Evolutionary conservation across 768 basidiomycete genomes (phyloP), one percentile per base, ranked within the genome.

Genomic region (Hypsizygus marmoreus): DNA sequence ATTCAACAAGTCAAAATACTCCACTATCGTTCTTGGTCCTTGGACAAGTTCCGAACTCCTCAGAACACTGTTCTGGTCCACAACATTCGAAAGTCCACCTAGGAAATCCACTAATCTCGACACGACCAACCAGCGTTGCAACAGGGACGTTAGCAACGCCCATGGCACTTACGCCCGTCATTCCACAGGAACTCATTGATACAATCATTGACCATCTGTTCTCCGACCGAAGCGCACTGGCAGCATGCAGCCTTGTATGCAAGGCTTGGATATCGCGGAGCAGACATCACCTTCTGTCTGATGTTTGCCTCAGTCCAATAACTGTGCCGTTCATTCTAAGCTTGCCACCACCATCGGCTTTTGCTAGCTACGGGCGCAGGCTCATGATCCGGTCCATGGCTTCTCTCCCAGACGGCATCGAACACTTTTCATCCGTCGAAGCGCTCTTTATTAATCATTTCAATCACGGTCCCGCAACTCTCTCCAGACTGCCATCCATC

Each of bases 101-200:
- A 41, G 26, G 37, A 40, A 35, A 19, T 11, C 6, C 13, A 20
- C 24, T 16, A 9, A 14, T 28, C 25, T 10, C 17, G 25, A 22
- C 6, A 16, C 4, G 10, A 2, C 13, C 12, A 20, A 13, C 25
- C n/a, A 24, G n/a, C n/a, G n/a, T n/a, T n/a, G n/a, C n/a, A n/a
- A n/a, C n/a, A n/a, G n/a, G n/a, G n/a, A n/a, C n/a, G n/a, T n/a
- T n/a, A n/a, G n/a, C 22, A 9, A 31, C 24, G 26, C 7, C 19
- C 2, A 26, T 7, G n/a, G 13, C 16, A 16, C 28, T 4, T 40
- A n/a, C n/a, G n/a, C n/a, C n/a, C n/a, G n/a, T n/a, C n/a, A 41
- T 54, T 10, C 46, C 46, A 14, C 32, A 13, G 12, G 46, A 47
- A 26, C 46, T 47, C 13, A 34, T 41, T 16, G 46, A 47, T 20